These are phyloP conservation scores for Solanum acaule DNA, from an alignment of 257 asterid genomes.

Conservation along the genomic window DNA sequence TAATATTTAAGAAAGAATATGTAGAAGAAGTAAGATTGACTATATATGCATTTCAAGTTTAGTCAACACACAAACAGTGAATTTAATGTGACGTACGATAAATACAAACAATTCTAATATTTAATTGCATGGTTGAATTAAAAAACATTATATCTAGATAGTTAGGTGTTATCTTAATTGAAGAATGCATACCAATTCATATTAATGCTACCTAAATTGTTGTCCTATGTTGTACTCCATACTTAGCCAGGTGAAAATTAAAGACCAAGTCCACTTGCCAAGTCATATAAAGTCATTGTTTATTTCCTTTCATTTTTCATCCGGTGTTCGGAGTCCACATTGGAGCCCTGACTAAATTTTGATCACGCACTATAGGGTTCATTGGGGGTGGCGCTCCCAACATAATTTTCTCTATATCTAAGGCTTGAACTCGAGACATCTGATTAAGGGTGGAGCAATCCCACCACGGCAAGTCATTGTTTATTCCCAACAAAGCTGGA, in stretches of 20 bases:
- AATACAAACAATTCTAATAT: neutral
- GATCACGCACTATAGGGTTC: neutral
- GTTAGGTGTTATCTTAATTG: neutral
- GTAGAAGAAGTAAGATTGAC: neutral
- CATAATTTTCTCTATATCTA: no score
- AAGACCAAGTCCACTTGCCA: neutral
- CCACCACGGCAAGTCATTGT: neutral
- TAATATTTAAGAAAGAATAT: neutral
- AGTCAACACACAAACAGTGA: neutral
- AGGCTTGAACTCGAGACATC: rapidly evolving
- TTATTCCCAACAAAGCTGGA: neutral
- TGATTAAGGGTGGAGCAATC: no score
- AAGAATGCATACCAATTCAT: neutral
- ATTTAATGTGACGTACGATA: neutral
- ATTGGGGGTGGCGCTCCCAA: rapidly evolving
- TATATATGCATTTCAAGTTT: neutral
- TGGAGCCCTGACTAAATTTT: no score
- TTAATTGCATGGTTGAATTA: no score
- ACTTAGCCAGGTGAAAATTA: neutral
- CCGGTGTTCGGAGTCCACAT: rapidly evolving
- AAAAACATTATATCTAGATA: no score
- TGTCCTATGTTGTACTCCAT: neutral
- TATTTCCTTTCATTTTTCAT: no score
- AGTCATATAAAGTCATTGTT: neutral
- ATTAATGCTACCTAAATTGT: neutral